These are phyloP conservation scores for Cutaneotrichosporon mucoides DNA, from an alignment of 1,284 basidiomycete genomes.

Conservation along the genomic window DNA sequence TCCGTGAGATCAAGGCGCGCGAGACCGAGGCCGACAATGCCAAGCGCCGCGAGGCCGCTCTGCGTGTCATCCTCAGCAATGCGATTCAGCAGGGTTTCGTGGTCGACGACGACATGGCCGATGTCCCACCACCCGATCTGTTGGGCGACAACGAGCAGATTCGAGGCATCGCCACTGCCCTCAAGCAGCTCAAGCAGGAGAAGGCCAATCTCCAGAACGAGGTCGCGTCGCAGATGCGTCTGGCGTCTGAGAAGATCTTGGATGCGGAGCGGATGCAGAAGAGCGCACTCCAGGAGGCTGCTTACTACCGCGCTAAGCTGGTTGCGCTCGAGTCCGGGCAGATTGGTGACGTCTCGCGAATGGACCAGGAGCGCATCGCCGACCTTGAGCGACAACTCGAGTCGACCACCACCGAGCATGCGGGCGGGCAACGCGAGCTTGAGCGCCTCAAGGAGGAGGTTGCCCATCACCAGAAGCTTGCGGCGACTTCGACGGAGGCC, in stretches of 20 bases:
- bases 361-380: slow-evolving; percentile 74
- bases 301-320: slow-evolving; percentile 92
- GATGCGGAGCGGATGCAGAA: slow-evolving; percentile 75
- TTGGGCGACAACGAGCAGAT: slow-evolving; percentile 22
- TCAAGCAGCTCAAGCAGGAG: slow-evolving; percentile 72
- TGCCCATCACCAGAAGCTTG: slow-evolving; percentile 56
- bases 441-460: slow-evolving; percentile 69
- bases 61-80: slow-evolving; percentile 73
- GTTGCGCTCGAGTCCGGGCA: slow-evolving; percentile 74
- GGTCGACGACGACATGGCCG: slow-evolving; percentile 54
- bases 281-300: slow-evolving; percentile 87
- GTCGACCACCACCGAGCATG: slow-evolving; percentile 62
- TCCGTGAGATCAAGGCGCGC: slow-evolving; percentile 71
- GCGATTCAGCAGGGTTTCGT: slow-evolving; percentile 80
- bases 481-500: slow-evolving; percentile 73
- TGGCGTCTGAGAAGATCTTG: slow-evolving; percentile 69
- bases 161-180: slow-evolving; percentile 60
- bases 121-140: slow-evolving; percentile 15
- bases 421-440: slow-evolving; percentile 57
- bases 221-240: slow-evolving; percentile 47
- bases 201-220: slow-evolving; percentile 39
- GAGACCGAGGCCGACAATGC: slow-evolving; percentile 74
- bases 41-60: slow-evolving; percentile 77
- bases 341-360: slow-evolving; percentile 60
- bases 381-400: slow-evolving; percentile 78